A percentile compares a stretch with the other conserved stretches of the same genome.
Conservation (phyloP, 2,329 filamentous ascomycete genomes). For the Penicillium sumatraense region DNA sequence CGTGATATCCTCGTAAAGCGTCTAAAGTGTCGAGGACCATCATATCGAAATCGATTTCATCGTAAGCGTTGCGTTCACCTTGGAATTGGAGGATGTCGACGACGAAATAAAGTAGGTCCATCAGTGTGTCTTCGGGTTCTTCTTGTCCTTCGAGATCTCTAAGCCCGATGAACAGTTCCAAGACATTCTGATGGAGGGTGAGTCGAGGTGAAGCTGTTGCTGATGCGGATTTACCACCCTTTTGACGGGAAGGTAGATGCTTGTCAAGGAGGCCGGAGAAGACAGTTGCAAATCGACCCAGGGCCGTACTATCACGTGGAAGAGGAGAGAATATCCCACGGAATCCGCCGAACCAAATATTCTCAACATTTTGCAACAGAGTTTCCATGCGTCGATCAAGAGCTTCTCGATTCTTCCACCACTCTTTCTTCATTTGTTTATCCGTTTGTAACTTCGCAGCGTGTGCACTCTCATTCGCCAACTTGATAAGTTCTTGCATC, state of each 20-base stretch:
- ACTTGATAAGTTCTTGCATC: slow-evolving; percentile 78
- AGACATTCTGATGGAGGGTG: slow-evolving; percentile 67
- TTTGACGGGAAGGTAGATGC: slow-evolving; percentile 78
- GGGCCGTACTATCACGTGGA: slow-evolving; percentile 62
- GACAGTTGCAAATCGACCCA: slow-evolving; percentile 75
- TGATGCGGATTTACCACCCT: slow-evolving; percentile 60
- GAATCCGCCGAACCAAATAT: slow-evolving; percentile 94
- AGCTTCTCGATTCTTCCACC: slow-evolving; percentile 86
- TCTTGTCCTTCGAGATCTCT: slow-evolving; percentile 72
- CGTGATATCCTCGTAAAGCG: slow-evolving; percentile 78
- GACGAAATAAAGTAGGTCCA: slow-evolving; percentile 92
- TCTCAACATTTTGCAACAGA: slow-evolving; percentile 83
- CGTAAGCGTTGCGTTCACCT: slow-evolving; percentile 93
- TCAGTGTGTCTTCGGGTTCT: slow-evolving; percentile 87
- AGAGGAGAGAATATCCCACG: slow-evolving; percentile 88
- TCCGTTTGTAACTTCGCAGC: slow-evolving; percentile 70
- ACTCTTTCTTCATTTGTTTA: slow-evolving; percentile 76
- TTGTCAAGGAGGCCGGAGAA: slow-evolving; percentile 81
- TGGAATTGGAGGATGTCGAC: slow-evolving; percentile 97
- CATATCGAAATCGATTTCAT: slow-evolving; percentile 93
- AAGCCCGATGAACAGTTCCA: slow-evolving; percentile 87
- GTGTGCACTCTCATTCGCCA: slow-evolving; percentile 84
- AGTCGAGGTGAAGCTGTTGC: slow-evolving; percentile 51
- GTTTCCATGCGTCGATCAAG: slow-evolving; percentile 78
- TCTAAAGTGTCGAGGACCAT: slow-evolving; percentile 90